phyloP scores from a whole-genome alignment of 73 alveolate species.

The Tetrahymena thermophila region DNA sequence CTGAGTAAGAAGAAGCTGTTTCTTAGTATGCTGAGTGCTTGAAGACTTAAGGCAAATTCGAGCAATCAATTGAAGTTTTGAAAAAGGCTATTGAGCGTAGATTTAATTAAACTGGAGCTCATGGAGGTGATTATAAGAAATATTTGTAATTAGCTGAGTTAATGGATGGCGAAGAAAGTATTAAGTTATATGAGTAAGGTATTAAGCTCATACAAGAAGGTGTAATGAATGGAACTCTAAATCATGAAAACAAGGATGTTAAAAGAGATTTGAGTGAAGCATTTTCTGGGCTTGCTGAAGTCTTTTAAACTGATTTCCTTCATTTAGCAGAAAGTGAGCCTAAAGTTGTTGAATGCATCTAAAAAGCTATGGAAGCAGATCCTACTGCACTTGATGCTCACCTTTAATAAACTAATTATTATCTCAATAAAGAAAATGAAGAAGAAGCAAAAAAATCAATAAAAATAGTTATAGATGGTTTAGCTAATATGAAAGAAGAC shows the following conservation, averaged over 20 bases:
- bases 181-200: background rate
- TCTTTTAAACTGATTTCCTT: background rate
- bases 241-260: background rate
- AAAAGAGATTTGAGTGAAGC: background rate
- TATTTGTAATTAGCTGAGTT: background rate
- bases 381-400: constrained; percentile 1
- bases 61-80: background rate
- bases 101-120: background rate
- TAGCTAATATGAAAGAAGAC: background rate
- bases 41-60: background rate
- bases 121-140: background rate
- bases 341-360: background rate
- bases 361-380: background rate
- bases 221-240: background rate
- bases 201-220: background rate
- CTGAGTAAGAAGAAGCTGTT: background rate
- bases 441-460: background rate
- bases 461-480: background rate
- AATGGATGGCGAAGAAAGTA: background rate
- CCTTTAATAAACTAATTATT: background rate
- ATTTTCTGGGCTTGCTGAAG: background rate
- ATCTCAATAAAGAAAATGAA: background rate
- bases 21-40: background rate
- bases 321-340: background rate
- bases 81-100: background rate